A percentile compares a stretch with the other conserved stretches of the same genome.
These are phyloP conservation scores for Sporothrix pseudoabietina DNA, from an alignment of 2,329 filamentous ascomycete species.

Conservation along the genomic window DNA sequence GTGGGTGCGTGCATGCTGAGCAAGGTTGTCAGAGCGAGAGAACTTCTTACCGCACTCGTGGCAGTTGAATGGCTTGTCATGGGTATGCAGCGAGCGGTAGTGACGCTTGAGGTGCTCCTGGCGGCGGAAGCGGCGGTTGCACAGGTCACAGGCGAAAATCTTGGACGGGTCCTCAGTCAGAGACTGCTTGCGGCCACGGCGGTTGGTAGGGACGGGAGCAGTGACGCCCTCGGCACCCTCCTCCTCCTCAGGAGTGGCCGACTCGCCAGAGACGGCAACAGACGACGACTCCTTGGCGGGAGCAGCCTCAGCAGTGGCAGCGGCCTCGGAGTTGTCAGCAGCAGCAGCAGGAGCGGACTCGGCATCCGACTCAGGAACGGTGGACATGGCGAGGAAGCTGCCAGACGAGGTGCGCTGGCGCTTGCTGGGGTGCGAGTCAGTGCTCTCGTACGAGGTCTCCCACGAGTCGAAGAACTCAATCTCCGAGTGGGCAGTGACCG, in stretches of 20 bases:
- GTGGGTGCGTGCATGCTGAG: conserved; percentile 93
- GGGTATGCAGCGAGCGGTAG: conserved; percentile 96
- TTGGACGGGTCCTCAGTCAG: conserved; percentile 97
- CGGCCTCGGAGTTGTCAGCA: neutral
- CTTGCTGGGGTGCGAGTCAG: conserved; percentile 61
- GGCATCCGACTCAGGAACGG: conserved; percentile 36
- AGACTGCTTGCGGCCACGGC: conserved; percentile 96
- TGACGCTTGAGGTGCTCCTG: conserved; percentile 99
- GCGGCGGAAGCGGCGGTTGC: conserved; percentile 94
- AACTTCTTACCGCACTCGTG: conserved; percentile 99
- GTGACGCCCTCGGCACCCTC: conserved; percentile 37
- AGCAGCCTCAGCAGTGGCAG: conserved; percentile 34
- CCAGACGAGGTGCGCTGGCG: conserved; percentile 53
- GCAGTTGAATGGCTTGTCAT: conserved; percentile 98
- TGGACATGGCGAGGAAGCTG: conserved; percentile 46
- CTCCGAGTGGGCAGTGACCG: conserved; percentile 72
- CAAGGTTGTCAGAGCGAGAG: conserved; percentile 94
- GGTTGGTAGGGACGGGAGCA: conserved; percentile 67
- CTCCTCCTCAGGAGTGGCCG: conserved; percentile 39
- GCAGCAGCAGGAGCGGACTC: conserved; percentile 36
- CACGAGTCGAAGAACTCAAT: conserved; percentile 75
- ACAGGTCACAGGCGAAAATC: conserved; percentile 95
- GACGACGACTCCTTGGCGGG: conserved; percentile 36
- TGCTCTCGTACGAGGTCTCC: conserved; percentile 58
- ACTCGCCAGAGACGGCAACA: conserved; percentile 38